Evolutionary conservation across 1,284 basidiomycete genomes (phyloP).

Genomic region (Phlebopus sp.): DNA sequence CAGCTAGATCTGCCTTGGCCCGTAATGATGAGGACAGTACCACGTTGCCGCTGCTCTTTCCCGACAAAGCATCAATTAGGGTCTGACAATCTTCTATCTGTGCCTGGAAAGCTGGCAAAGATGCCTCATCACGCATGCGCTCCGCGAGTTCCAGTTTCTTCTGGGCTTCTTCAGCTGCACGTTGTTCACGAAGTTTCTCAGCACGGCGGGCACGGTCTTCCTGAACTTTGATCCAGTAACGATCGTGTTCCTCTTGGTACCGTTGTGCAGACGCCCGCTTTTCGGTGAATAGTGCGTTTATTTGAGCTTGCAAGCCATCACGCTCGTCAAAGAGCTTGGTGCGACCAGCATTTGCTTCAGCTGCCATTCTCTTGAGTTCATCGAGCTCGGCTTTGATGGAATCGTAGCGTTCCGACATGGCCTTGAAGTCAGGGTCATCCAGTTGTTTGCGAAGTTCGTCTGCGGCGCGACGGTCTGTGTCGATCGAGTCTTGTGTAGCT

Average conservation of each 20-base stretch:
- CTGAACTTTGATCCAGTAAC: constrained; percentile 76
- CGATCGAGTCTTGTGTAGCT: constrained; percentile 75
- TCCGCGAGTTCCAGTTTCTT: constrained; percentile 83
- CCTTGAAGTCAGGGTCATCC: constrained; percentile 90
- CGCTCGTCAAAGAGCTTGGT: constrained; percentile 89
- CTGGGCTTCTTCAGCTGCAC: constrained; percentile 78
- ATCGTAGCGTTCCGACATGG: constrained; percentile 80
- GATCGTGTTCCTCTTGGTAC: constrained; percentile 82
- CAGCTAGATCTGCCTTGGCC: constrained; percentile 49
- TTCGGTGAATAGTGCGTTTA: constrained; percentile 73
- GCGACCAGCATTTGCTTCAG: constrained; percentile 82
- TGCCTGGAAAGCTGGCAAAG: constrained; percentile 85
- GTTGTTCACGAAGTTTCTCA: constrained; percentile 78
- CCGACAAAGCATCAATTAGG: constrained; percentile 87
- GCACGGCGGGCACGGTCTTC: constrained; percentile 84
- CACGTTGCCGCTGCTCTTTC: constrained; percentile 61
- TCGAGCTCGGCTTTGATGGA: constrained; percentile 86
- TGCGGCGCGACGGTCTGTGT: constrained; percentile 70
- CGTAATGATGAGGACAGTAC: constrained; percentile 45
- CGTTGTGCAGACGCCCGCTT: constrained; percentile 74
- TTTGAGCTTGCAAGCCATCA: constrained; percentile 65
- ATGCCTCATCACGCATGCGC: constrained; percentile 88
- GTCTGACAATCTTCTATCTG: constrained; percentile 98
- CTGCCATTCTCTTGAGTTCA: constrained; percentile 80
- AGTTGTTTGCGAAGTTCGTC: constrained; percentile 86